Evolutionary conservation across 495 filamentous ascomycete genomes (phyloP).

Genomic region (Penicillium desertorum): DNA sequence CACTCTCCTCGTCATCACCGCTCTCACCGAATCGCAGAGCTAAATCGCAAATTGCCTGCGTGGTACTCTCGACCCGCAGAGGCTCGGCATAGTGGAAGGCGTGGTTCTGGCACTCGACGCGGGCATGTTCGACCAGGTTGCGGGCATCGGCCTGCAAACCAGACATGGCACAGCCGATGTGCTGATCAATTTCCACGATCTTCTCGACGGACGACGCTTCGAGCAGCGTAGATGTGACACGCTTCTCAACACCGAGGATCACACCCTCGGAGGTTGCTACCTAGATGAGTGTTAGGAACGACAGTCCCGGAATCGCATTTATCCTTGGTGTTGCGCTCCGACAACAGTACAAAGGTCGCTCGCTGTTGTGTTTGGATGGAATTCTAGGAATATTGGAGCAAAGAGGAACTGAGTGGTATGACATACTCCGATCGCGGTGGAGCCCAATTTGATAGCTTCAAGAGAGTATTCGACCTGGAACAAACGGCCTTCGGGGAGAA

Average conservation of each 20-base stretch:
- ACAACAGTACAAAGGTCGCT: not conserved
- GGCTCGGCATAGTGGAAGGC: slow-evolving; percentile 95
- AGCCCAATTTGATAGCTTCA: slow-evolving; percentile 99
- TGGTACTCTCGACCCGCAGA: slow-evolving; percentile 93
- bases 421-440: slow-evolving; percentile 91
- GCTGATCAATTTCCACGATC: slow-evolving; percentile 97
- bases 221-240: slow-evolving; percentile 93
- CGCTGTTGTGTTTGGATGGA: not conserved
- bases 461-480: slow-evolving; percentile 99
- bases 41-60: slow-evolving; percentile 97
- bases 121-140: slow-evolving; percentile 95
- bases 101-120: slow-evolving; percentile 95
- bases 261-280: slow-evolving; percentile 91
- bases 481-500: slow-evolving; percentile 98
- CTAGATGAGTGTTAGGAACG: slow-evolving; percentile 39
- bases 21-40: slow-evolving; percentile 96
- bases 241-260: slow-evolving; percentile 97
- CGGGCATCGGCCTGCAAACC: slow-evolving; percentile 96
- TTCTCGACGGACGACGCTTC: slow-evolving; percentile 98
- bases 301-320: not conserved
- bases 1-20: slow-evolving; percentile 96
- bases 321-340: not conserved
- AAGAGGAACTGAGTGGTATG: slow-evolving; percentile 12
- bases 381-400: slow-evolving; percentile 4
- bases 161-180: slow-evolving; percentile 98